Percentiles rank a stretch among this genome's conserved stretches.
phyloP scores from a whole-genome alignment of 768 basidiomycete species.

The Agaricus bisporus region DNA sequence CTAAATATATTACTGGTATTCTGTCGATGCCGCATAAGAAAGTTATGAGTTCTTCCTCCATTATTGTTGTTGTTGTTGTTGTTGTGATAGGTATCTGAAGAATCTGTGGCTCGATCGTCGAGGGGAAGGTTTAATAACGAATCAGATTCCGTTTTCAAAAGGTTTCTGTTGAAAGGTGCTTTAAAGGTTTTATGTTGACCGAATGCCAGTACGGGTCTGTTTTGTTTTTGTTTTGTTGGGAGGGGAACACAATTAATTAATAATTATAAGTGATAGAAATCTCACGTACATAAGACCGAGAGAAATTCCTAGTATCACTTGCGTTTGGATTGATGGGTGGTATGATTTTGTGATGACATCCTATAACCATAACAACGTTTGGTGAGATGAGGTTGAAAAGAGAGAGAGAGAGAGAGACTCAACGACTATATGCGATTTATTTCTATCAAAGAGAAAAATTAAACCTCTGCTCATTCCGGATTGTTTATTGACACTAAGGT shows the following conservation, averaged over 20 bases:
- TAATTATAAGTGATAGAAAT: no score
- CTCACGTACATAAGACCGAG: slow-evolving; percentile 50
- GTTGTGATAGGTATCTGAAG: no score
- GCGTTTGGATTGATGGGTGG: slow-evolving; percentile 41
- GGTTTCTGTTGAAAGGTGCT: slow-evolving; percentile 37
- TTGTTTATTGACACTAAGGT: slow-evolving; percentile 52
- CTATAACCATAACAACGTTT: slow-evolving; percentile 21
- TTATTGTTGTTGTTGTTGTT: not conserved
- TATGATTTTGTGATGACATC: slow-evolving; percentile 44
- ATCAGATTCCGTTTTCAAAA: not conserved
- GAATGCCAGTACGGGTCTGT: slow-evolving; percentile 47
- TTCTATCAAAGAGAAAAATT: slow-evolving; percentile 58
- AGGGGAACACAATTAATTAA: no score
- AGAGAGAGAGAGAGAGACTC: slow-evolving; percentile 15
- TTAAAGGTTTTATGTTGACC: slow-evolving; percentile 49
- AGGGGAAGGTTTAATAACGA: slow-evolving; percentile 10
- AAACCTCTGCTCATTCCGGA: slow-evolving; percentile 59
- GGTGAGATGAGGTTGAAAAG: not conserved
- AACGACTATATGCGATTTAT: slow-evolving; percentile 49
- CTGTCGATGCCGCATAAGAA: slow-evolving; percentile 13
- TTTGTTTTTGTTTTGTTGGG: no score
- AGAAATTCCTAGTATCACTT: slow-evolving; percentile 47
- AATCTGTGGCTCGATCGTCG: not conserved
- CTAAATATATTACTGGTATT: slow-evolving; percentile 18
- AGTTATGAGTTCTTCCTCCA: slow-evolving; percentile 8